Evolutionary conservation across 306 rosid genomes (phyloP), one percentile per base, ranked within the genome.

Genomic region (Alnus glutinosa): DNA sequence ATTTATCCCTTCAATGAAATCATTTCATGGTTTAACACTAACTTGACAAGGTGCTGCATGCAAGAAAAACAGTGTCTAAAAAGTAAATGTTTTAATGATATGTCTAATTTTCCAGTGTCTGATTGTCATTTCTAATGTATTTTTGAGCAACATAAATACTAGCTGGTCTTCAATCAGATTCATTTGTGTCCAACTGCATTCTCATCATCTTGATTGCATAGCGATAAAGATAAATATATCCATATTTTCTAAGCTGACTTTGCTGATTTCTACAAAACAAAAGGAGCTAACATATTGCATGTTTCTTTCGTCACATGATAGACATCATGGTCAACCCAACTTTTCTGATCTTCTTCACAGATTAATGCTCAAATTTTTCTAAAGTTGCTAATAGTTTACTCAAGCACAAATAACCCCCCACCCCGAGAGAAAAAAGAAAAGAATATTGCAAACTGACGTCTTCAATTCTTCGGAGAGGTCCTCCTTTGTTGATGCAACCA

Each of bases 381-480:
- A 46, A 68, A 36, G 48, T 63, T 70, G 78, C 74, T 54, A 39
- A 42, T 8, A 44, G 34, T 72, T 58, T 42, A 42, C 55, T 37
- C 71, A 44, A 19, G 70, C 55, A 71, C 52, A 50, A 55, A 72
- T 39, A 47, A 42, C 8, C 6, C 46, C 46, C 46, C 8, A 0
- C 7, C 46, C 46, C 46, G 1, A 42, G 46, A 4, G 7, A 4
- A 7, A 15, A 14, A 6, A 37, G 5, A 42, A 52, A 16, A 30
- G 54, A 48, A 34, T 1, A 18, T 74, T 62, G 67, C 3, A 57
- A 54, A 34, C 92, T 84, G 83, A 93, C 97, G 54, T 78, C 86
- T 72, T 88, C 51, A 90, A 73, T 80, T 91, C 98, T 84, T 93
- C 94, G 13, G 89, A 87, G 67, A 89, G 87, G 66, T 90, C 96